Evolutionary conservation across 306 rosid species (phyloP), one percentile per base, ranked within the genome.

Genomic region (Rubus parviflorus): DNA sequence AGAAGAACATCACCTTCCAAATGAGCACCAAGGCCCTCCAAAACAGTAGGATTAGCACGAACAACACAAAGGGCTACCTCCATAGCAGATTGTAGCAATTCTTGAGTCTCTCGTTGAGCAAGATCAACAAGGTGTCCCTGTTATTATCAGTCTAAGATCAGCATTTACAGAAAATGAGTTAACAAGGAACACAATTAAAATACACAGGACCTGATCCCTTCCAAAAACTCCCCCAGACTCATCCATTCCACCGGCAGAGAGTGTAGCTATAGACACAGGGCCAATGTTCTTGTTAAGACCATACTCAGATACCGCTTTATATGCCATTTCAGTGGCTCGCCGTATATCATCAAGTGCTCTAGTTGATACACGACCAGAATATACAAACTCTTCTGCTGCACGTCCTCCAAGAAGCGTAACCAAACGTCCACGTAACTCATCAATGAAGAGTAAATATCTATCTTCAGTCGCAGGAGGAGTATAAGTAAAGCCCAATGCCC

Each of bases 321-420:
- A 95, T 56, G 99, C 99, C 93, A 95, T 88, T 87, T 92, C 99
- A 51, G 99, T 95, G 42, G 97, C 99, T 78, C 99, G 90, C 10
- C 94, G 85, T 61, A 95, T 95, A 83, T 95, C 99, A 87, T 95
- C 99, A 80, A 92, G 94, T 60, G 99, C 97, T 48, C 99, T 98
- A 3, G 99, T 95, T 68, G 99, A 95, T 52, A 95, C 97, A 58
- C 99, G 91, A 75, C 99, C 99, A 52, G 96, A 87, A 83, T 92
- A 95, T 64, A 89, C 91, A 70, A 95, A 87, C 86, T 95, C 98
- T 88, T 95, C 99, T 20, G 98, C 99, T n/a, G 99, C 99, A 61
- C 99, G 97, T 60, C 99, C 99, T 78, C 97, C 99, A 61, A 95
- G 94, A 83, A 95, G 94, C 42, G 98, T 95, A 74, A 91, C 99